Conservation (phyloP, 2,329 filamentous ascomycete genomes). For the Coniochaeta hoffmannii region DNA sequence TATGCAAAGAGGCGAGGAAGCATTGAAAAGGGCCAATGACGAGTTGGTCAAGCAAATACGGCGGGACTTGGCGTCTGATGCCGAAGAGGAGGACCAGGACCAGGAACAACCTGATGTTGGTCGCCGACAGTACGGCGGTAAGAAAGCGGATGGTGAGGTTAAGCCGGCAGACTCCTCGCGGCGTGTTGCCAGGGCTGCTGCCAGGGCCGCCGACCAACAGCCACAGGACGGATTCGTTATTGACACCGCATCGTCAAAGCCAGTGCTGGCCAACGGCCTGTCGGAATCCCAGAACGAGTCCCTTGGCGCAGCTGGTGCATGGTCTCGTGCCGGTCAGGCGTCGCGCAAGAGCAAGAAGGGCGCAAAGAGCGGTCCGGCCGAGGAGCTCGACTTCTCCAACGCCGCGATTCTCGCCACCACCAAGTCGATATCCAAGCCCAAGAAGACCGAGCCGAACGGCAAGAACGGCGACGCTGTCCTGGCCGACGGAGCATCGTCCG, state of each 20-base stretch:
- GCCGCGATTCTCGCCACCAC: slow-evolving; percentile 20
- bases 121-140: slow-evolving; percentile 59
- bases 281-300: slow-evolving; percentile 7
- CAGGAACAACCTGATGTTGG: slow-evolving; percentile 56
- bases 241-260: slow-evolving; percentile 10
- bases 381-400: slow-evolving; percentile 33
- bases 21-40: slow-evolving; percentile 72
- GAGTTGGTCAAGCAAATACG: slow-evolving; percentile 63
- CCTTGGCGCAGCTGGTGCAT: slow-evolving; percentile 28
- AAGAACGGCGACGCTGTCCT: slow-evolving; percentile 8
- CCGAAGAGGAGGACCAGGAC: slow-evolving; percentile 38
- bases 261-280: not conserved
- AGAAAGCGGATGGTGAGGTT: slow-evolving; percentile 21
- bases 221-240: slow-evolving; percentile 17
- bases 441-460: slow-evolving; percentile 20
- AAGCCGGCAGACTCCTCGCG: slow-evolving; percentile 11
- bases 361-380: slow-evolving; percentile 19
- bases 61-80: slow-evolving; percentile 61
- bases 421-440: slow-evolving; percentile 12
- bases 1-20: slow-evolving; percentile 83
- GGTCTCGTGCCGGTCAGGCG: slow-evolving; percentile 28
- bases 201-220: slow-evolving; percentile 18
- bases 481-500: slow-evolving; percentile 32
- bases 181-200: not conserved
- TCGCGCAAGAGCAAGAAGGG: slow-evolving; percentile 31